These are phyloP conservation scores for Sporothrix euskadiensis DNA, from an alignment of 2,329 filamentous ascomycete genomes.

Conservation along the genomic window DNA sequence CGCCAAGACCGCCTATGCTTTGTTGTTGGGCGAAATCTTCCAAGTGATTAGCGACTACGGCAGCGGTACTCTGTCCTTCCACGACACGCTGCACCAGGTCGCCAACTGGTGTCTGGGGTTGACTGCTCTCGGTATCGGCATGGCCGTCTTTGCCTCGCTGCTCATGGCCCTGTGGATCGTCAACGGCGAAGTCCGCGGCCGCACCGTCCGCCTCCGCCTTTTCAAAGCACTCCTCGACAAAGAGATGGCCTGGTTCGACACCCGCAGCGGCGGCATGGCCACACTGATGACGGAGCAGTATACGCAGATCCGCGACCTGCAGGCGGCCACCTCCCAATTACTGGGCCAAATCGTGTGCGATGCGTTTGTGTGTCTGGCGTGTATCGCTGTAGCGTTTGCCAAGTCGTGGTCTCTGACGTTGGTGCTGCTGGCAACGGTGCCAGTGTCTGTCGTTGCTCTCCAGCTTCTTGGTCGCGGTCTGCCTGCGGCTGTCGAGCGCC, in stretches of 20 bases:
- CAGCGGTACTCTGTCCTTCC: slow-evolving; percentile 39
- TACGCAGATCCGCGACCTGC: slow-evolving; percentile 80
- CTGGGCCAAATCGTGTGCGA: slow-evolving; percentile 70
- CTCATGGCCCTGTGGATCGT: slow-evolving; percentile 72
- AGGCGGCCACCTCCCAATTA: slow-evolving; percentile 76
- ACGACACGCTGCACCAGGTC: slow-evolving; percentile 57
- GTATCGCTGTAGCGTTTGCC: slow-evolving; percentile 71
- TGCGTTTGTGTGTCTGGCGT: slow-evolving; percentile 62
- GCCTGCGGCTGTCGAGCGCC: slow-evolving; percentile 65
- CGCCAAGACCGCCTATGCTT: slow-evolving; percentile 63
- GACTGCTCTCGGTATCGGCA: slow-evolving; percentile 60
- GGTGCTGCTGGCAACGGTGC: slow-evolving; percentile 71
- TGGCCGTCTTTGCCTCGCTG: slow-evolving; percentile 65
- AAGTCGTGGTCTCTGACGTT: slow-evolving; percentile 84
- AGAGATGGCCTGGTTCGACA: slow-evolving; percentile 81
- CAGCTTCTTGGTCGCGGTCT: slow-evolving; percentile 61
- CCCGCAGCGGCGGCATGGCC: slow-evolving; percentile 66
- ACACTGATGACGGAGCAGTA: slow-evolving; percentile 72
- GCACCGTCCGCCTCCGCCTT: slow-evolving; percentile 60
- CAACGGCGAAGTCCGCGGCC: slow-evolving; percentile 80
- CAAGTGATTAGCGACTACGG: slow-evolving; percentile 68
- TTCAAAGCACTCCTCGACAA: slow-evolving; percentile 70
- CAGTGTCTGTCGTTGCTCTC: slow-evolving; percentile 64
- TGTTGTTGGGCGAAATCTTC: slow-evolving; percentile 75
- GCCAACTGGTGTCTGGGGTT: slow-evolving; percentile 64